Conservation (phyloP, 768 basidiomycete species). For the Psilocybe azurescens region DNA sequence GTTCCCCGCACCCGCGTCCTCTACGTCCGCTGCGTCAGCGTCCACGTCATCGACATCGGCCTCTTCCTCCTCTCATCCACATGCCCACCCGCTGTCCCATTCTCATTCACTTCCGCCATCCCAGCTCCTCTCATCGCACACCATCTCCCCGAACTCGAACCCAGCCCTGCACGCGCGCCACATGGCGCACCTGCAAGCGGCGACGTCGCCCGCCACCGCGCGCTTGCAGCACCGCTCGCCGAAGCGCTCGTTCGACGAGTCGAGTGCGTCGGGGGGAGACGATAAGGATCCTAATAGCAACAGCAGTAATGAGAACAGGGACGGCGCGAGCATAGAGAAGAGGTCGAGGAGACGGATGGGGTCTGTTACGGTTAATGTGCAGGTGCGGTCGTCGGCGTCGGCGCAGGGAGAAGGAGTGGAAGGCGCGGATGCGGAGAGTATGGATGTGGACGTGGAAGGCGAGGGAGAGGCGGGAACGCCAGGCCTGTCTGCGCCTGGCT, state of each 20-base stretch:
- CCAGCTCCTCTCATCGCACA: background rate
- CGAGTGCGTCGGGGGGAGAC: constrained; percentile 32
- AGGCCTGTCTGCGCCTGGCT: constrained; percentile 23
- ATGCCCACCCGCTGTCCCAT: background rate
- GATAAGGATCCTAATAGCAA: too few relatives aligned
- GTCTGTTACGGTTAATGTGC: constrained; percentile 2
- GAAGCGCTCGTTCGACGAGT: constrained; percentile 42
- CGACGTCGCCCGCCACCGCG: constrained; percentile 14
- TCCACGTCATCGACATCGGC: constrained; percentile 1
- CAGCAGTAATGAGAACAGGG: too few relatives aligned
- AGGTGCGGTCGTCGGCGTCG: background rate
- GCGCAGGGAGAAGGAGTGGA: background rate
- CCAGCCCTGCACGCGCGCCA: background rate
- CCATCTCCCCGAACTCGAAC: constrained; percentile 2
- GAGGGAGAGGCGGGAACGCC: constrained; percentile 29
- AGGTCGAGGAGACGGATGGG: constrained; percentile 17
- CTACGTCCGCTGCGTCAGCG: background rate
- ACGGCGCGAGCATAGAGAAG: constrained; percentile 10
- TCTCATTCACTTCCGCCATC: background rate
- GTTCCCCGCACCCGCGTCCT: constrained; percentile 10
- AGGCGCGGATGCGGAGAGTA: background rate
- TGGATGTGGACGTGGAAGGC: constrained; percentile 20
- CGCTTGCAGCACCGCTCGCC: constrained; percentile 30
- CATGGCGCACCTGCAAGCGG: constrained; percentile 10
- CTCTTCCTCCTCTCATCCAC: background rate